A percentile compares a stretch with the other conserved stretches of the same genome.
phyloP scores from a whole-genome alignment of 2,329 filamentous ascomycete genomes.

The Cylindrodendrum hubeiense region DNA sequence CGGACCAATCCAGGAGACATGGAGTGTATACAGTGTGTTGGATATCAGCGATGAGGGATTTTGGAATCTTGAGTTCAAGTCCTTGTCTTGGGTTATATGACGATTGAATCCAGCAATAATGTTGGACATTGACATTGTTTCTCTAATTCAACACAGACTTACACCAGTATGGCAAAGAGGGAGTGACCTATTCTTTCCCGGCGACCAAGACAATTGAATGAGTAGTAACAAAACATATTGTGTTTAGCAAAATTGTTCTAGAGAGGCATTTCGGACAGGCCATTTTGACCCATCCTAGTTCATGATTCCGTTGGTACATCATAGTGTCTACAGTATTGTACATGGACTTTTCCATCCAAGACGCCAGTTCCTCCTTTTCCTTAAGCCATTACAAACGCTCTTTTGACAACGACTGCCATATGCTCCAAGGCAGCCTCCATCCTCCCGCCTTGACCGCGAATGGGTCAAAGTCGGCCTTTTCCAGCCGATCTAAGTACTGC shows the following conservation, averaged over 20 bases:
- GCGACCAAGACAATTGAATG: too few species aligned
- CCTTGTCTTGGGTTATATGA: too few species aligned
- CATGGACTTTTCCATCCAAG: slow-evolving; percentile 11
- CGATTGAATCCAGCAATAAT: too few species aligned
- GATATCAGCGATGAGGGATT: not conserved
- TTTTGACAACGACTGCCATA: slow-evolving; percentile 67
- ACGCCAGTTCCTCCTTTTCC: not conserved
- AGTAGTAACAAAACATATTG: too few species aligned
- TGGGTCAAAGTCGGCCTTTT: slow-evolving; percentile 86
- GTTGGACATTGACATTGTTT: too few species aligned
- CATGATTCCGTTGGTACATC: slow-evolving; percentile 24
- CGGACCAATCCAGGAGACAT: not conserved
- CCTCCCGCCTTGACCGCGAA: slow-evolving; percentile 72
- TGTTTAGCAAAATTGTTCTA: not conserved
- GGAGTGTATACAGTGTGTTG: too few species aligned
- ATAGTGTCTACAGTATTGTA: slow-evolving; percentile 31
- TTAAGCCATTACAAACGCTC: slow-evolving; percentile 55
- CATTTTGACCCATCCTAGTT: not conserved
- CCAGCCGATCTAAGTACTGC: slow-evolving; percentile 82
- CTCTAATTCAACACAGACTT: too few species aligned
- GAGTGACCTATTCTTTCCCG: too few species aligned
- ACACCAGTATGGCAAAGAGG: too few species aligned
- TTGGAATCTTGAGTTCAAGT: too few species aligned
- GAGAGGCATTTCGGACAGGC: not conserved
- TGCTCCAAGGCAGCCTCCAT: slow-evolving; percentile 89